Base-by-base conservation (phyloP, 1,139 yeast genomes). In the Lodderomyces orthopsilosis region DNA sequence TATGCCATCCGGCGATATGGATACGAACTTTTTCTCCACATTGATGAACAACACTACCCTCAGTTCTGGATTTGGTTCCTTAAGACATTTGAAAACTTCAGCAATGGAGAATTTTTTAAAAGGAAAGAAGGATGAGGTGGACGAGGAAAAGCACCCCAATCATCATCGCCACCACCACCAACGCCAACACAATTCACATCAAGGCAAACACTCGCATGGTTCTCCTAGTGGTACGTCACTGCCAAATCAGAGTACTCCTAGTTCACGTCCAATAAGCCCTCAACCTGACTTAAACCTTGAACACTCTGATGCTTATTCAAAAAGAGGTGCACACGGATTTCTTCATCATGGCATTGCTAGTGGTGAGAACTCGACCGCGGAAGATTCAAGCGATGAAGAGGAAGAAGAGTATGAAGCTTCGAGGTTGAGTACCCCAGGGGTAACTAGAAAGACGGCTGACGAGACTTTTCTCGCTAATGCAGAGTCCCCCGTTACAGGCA, bases 31-130 rank as follows among this genome's bases (percentile, higher is more conserved):
- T 43, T 56, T 79, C 51, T 78, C 76, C 1, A 74, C 75, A 1
- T 52, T 78, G 41, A 57, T 79, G 38, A 74, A 83, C 1, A 68
- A 81, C 0, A 79, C 83, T 0, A 72, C 78, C 48, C 68, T 77
- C 43, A 76, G 71, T 54, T 75, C 76, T 1, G 83, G 81, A 4
- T 64, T 74, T 51, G 58, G 63, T 14, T 27, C 46, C 12, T 22
- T 45, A 46, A 51, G 21, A 43, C 54, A 33, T 50, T 32, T 44
- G 33, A 41, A 37, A 26, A 46, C 43, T n/a, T 44, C 45, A 1
- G 53, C 45, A 41, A 41, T 33, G 21, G 62, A 58, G 35, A 63
- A 55, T 13, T 51, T 43, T 51, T 51, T 37, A 57, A 42, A 46
- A 8, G 39, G 35, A 9, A 41, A 36, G 12, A 40, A 39, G 27